These are phyloP conservation scores for Canariomyces notabilis DNA, from an alignment of 2,329 filamentous ascomycete genomes.

Conservation along the genomic window DNA sequence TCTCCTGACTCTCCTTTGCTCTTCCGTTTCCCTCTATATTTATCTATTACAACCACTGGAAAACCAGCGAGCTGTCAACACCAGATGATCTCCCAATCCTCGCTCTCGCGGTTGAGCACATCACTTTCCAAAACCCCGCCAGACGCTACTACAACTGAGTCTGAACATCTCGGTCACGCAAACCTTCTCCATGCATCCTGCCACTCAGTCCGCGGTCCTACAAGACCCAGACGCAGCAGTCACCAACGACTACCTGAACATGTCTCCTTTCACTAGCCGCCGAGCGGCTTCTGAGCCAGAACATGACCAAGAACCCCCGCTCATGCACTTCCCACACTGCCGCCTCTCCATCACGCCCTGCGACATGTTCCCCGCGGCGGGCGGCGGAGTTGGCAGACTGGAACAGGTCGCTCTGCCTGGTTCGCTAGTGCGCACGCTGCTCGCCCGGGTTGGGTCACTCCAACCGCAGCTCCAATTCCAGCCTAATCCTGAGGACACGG, in stretches of 20 bases:
- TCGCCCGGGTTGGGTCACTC: slow-evolving; percentile 11
- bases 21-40: too few relatives aligned
- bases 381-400: slow-evolving; percentile 13
- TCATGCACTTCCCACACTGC: slow-evolving; percentile 23
- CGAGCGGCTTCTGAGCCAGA: neutral
- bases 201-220: too few relatives aligned
- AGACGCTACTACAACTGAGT: too few relatives aligned
- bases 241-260: too few relatives aligned
- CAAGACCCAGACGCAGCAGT: slow-evolving; percentile 1
- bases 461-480: neutral
- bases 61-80: too few relatives aligned
- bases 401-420: slow-evolving; percentile 20
- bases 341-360: slow-evolving; percentile 14
- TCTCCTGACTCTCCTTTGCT: neutral
- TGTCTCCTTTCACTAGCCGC: neutral
- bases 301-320: neutral
- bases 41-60: too few relatives aligned
- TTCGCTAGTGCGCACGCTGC: slow-evolving; percentile 15
- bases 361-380: neutral
- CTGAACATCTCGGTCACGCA: too few relatives aligned
- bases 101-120: too few relatives aligned
- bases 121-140: too few relatives aligned
- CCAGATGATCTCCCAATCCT: neutral
- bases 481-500: too few relatives aligned
- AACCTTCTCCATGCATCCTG: too few relatives aligned